These are phyloP conservation scores for Corymbia maculata DNA, from an alignment of 345 rosid genomes.

Conservation along the genomic window DNA sequence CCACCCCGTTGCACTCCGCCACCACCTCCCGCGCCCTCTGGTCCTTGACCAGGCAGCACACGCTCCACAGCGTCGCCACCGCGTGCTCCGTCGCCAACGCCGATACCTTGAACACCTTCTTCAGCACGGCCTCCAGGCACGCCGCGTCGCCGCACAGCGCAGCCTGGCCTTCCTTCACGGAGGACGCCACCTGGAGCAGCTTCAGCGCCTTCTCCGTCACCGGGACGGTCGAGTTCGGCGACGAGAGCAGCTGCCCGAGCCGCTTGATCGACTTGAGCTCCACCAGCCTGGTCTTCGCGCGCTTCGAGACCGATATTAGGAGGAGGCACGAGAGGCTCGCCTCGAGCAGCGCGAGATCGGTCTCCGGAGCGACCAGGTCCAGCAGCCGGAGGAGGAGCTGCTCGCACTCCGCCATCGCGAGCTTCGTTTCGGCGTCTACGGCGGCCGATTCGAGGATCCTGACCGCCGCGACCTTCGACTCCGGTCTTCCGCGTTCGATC, in stretches of 20 bases:
- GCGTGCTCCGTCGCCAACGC: slow-evolving; percentile 70
- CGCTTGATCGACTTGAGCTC: slow-evolving; percentile 19
- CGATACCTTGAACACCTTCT: slow-evolving; percentile 66
- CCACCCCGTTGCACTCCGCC: slow-evolving; percentile 50
- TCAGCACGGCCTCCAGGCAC: slow-evolving; percentile 58
- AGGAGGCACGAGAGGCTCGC: slow-evolving; percentile 47
- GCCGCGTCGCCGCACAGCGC: slow-evolving; percentile 30
- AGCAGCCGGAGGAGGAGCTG: slow-evolving; percentile 36
- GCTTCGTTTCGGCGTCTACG: slow-evolving; percentile 40
- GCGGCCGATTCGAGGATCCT: slow-evolving; percentile 52
- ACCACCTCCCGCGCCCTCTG: slow-evolving; percentile 55
- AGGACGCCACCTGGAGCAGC: slow-evolving; percentile 45
- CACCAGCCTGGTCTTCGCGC: slow-evolving; percentile 37
- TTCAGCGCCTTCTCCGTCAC: slow-evolving; percentile 61
- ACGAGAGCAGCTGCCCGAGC: slow-evolving; percentile 30
- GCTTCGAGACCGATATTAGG: slow-evolving; percentile 39
- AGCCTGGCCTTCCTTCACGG: slow-evolving; percentile 55
- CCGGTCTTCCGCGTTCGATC: slow-evolving; percentile 31
- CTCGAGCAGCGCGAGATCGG: slow-evolving; percentile 41
- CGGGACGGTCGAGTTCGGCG: slow-evolving; percentile 18
- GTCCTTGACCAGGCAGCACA: slow-evolving; percentile 61
- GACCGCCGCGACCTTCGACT: slow-evolving; percentile 43
- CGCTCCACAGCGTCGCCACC: slow-evolving; percentile 71
- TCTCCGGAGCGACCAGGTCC: slow-evolving; percentile 21
- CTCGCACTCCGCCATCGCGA: slow-evolving; percentile 41